Base-by-base conservation (phyloP, 1,284 basidiomycete species). In the Pseudozyma pruni region DNA sequence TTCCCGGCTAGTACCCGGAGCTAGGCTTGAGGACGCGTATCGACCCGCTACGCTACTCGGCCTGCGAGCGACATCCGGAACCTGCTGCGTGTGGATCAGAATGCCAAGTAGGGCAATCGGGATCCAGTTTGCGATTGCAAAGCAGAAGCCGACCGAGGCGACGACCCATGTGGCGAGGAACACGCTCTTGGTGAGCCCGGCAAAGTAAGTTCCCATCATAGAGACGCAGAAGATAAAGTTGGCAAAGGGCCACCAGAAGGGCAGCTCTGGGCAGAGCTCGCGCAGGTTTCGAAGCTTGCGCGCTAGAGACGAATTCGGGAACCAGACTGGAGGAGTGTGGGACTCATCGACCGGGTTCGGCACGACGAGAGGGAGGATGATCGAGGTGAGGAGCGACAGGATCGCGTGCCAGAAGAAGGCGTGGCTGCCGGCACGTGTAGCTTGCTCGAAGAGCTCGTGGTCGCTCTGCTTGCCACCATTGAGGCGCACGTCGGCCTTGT, bases 331-430 rank as follows among this genome's bases (percentile, higher is more conserved):
- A 25, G 50, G 54, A 3, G 35, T 34, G 8, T 50, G 41, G 9
- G 53, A 23, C 22, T 53, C 59, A 32, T 50, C 56, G 25, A 51
- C 61, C 13, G 66, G 69, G n/a, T 66, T 72, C 13, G 72, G 59
- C 16, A 93, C 87, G 58, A 94, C 87, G 42, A 88, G 86, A 0
- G 94, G 94, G 11, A 93, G 83, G 22, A 90, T 72, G 45, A 93
- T 81, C 53, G 91, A 93, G 11, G 88, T 85, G 9, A 85, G 69
- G 11, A 97, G 86, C 3, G 90, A 87, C 10, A 94, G 83, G 11
- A 93, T 46, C 0, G 93, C 86, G 43, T 89, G 89, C 75, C 87
- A 89, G 79, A 96, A 90, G 47, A 96, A 85, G 0, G 94, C 92
- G 17, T 90, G 87, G 1, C 92, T 90, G 17, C 93, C 94, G 2